These are phyloP conservation scores for Alternaria burnsii DNA, from an alignment of 2,329 filamentous ascomycete species.

Conservation along the genomic window DNA sequence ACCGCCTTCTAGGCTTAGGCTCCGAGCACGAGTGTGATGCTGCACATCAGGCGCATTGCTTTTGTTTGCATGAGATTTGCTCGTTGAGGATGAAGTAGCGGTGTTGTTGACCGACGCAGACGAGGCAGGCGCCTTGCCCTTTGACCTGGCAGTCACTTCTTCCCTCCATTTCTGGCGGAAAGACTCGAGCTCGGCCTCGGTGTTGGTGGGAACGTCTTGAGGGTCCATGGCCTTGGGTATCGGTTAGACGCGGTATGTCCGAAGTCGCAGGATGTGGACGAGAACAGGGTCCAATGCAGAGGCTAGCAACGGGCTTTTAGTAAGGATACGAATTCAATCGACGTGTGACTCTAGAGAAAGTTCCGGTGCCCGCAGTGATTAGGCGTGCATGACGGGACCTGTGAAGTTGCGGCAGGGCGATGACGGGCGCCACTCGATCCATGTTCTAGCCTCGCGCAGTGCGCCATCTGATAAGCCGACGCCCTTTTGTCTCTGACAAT, in stretches of 20 bases:
- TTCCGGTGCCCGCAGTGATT: constrained; percentile 13
- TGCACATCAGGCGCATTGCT: constrained; percentile 35
- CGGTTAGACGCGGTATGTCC: constrained; percentile 33
- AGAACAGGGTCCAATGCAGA: constrained; percentile 20
- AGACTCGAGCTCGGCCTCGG: constrained; percentile 76
- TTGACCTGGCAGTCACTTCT: constrained; percentile 70
- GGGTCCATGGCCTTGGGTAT: constrained; percentile 30
- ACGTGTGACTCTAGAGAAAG: constrained; percentile 12
- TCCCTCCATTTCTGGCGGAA: constrained; percentile 88
- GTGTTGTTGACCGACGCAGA: constrained; percentile 23
- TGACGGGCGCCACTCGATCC: constrained; percentile 17
- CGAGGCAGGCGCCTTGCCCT: constrained; percentile 33
- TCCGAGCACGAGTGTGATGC: constrained; percentile 35
- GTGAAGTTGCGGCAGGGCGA: constrained; percentile 13
- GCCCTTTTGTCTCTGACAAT: constrained; percentile 6
- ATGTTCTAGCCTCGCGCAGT: constrained; percentile 12
- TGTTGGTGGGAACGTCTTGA: constrained; percentile 36
- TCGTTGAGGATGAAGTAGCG: constrained; percentile 23
- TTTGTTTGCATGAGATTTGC: constrained; percentile 33
- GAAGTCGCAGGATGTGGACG: constrained; percentile 35
- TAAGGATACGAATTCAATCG: constrained; percentile 31
- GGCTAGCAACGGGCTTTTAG: constrained; percentile 22
- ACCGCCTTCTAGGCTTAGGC: constrained; percentile 43
- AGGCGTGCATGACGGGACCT: constrained; percentile 9
- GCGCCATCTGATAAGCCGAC: constrained; percentile 37